Base-by-base conservation (phyloP, 1,284 basidiomycete genomes). In the Sporisorium graminicola region DNA sequence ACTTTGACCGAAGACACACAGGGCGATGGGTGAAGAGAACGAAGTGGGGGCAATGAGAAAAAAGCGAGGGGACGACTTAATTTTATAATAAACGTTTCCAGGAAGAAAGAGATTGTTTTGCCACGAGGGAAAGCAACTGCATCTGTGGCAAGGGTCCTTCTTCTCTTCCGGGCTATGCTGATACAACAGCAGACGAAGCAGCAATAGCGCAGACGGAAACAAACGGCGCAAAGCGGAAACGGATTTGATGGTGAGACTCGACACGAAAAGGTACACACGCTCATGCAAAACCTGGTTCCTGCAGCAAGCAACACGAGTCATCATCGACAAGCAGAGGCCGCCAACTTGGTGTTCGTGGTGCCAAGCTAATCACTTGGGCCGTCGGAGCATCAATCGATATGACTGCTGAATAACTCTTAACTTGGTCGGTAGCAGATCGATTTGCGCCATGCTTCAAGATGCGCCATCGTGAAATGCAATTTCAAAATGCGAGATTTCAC, bases 221-320 rank as follows among this genome's bases (percentile, higher is more conserved):
- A 56, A 56, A 43, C 54, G 43, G 54, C 42, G 42, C 42, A 46
- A 46, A 29, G 18, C 31, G 42, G 12, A 24, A 56, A 43, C 43
- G 54, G 54, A 55, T 42, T 55, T 55, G 53, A 20, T 31, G 5
- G 29, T 10, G 29, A 31, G n/a, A n/a, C n/a, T n/a, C n/a, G n/a
- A n/a, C n/a, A n/a, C n/a, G n/a, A n/a, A n/a, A n/a, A n/a, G n/a
- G n/a, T n/a, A n/a, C n/a, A n/a, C n/a, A n/a, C n/a, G n/a, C 29
- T 31, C 29, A 5, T 31, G 29, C 29, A 31, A 31, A 31, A 10
- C 29, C 10, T 31, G 29, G 5, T 31, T 31, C 29, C 10, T 5
- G 5, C 29, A 31, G 10, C 40, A 43, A 43, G 20, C 43, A 44
- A 20, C 43, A 8, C 5, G n/a, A n/a, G n/a, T n/a, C n/a, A n/a